Evolutionary conservation across 306 rosid genomes (phyloP).

Genomic region (Abrus precatorius): DNA sequence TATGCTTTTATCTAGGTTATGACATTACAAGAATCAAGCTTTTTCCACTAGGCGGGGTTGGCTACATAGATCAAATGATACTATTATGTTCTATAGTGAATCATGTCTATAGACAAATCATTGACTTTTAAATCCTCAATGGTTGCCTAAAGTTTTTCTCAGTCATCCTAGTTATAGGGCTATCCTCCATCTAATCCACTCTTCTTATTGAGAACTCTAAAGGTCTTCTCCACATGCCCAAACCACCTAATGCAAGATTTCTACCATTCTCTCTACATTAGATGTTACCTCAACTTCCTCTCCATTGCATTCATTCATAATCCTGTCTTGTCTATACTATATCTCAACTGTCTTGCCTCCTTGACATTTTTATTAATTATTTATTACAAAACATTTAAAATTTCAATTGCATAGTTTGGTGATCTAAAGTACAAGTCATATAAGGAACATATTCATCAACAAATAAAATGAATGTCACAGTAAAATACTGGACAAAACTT

Average conservation of each 20-base stretch:
- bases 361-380: slow-evolving; percentile 12
- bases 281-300: neutral
- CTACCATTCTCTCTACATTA: neutral
- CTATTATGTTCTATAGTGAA: neutral
- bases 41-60: neutral
- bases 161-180: neutral
- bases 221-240: neutral
- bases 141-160: neutral
- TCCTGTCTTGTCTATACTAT: too few relatives aligned
- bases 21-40: neutral
- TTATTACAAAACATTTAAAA: neutral
- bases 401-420: slow-evolving; percentile 10
- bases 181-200: neutral
- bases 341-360: neutral
- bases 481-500: slow-evolving; percentile 29
- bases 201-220: neutral
- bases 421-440: slow-evolving; percentile 5
- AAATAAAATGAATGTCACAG: slow-evolving; percentile 26
- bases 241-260: slow-evolving; percentile 3
- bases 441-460: slow-evolving; percentile 39
- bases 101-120: neutral
- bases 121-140: neutral
- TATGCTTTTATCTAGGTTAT: slow-evolving; percentile 11
- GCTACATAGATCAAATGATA: neutral
- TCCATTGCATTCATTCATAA: neutral